These are phyloP conservation scores for Kurtzmaniella quercitrusa DNA, from an alignment of 1,139 yeast species.

Conservation along the genomic window DNA sequence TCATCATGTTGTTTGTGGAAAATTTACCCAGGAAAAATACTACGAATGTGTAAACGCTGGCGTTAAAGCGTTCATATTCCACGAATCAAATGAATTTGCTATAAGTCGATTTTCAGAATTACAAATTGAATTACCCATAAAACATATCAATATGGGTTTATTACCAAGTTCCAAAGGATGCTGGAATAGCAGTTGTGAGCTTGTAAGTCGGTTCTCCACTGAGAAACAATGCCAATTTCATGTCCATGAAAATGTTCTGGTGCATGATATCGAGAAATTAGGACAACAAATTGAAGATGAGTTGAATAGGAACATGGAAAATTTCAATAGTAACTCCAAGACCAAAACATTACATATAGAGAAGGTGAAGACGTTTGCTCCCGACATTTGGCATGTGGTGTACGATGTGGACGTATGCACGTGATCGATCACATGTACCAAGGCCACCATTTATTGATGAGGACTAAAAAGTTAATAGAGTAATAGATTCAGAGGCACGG, in stretches of 20 bases:
- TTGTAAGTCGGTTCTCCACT: constrained; percentile 9
- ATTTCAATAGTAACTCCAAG: constrained; percentile 8
- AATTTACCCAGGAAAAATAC: constrained; percentile 18
- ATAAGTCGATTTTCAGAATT: constrained; percentile 33
- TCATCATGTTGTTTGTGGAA: constrained; percentile 29
- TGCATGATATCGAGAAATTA: constrained; percentile 37
- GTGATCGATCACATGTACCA: too few species aligned
- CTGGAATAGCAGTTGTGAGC: constrained; percentile 10
- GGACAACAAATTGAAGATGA: constrained; percentile 9
- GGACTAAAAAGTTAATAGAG: too few species aligned
- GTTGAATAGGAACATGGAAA: constrained; percentile 9
- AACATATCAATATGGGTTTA: constrained; percentile 75
- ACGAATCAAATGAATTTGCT: constrained; percentile 59
- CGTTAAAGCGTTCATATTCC: constrained; percentile 39
- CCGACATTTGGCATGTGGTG: constrained; percentile 79
- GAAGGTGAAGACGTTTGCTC: constrained; percentile 80
- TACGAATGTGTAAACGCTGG: constrained; percentile 10
- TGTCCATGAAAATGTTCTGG: constrained; percentile 72
- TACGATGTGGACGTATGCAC: constrained; percentile 35
- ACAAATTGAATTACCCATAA: constrained; percentile 21
- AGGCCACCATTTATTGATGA: too few species aligned
- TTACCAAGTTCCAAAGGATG: constrained; percentile 56
- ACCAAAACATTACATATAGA: constrained; percentile 33
- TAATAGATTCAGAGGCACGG: too few species aligned
- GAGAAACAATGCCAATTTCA: constrained; percentile 33